Evolutionary conservation across 768 basidiomycete genomes (phyloP).

Genomic region (Lentinula lateritia): DNA sequence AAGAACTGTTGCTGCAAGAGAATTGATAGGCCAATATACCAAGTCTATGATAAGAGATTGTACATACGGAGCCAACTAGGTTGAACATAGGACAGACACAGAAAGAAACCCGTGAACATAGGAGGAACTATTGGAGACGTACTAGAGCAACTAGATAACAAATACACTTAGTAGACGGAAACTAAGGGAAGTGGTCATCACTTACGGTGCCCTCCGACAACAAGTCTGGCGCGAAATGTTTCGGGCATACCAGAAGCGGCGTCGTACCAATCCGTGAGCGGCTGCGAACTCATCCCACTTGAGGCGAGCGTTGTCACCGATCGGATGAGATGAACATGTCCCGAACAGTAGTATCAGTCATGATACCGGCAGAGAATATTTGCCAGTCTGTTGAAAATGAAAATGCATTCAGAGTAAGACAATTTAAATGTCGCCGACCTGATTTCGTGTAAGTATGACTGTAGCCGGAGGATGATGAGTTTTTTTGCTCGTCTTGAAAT

Average conservation of each 20-base stretch:
- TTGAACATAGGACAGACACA: neutral
- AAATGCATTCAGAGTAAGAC: neutral
- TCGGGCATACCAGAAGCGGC: slow-evolving; percentile 25
- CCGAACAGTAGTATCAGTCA: slow-evolving; percentile 23
- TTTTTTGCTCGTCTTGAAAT: slow-evolving; percentile 15
- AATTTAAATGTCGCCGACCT: slow-evolving; percentile 7
- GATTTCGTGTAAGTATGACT: slow-evolving; percentile 28
- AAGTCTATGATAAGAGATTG: neutral
- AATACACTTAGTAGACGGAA: neutral
- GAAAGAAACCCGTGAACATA: neutral
- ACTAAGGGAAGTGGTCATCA: too few species aligned
- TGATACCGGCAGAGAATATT: slow-evolving; percentile 33
- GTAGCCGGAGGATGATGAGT: slow-evolving; percentile 14
- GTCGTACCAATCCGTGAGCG: slow-evolving; percentile 36
- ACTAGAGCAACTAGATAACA: neutral
- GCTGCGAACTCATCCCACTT: slow-evolving; percentile 22
- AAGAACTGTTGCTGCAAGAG: neutral
- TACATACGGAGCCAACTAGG: neutral
- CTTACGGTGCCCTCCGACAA: slow-evolving; percentile 30
- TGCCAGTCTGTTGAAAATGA: slow-evolving; percentile 28
- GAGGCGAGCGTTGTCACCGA: slow-evolving; percentile 25
- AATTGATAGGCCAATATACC: too few species aligned
- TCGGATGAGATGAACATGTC: slow-evolving; percentile 31
- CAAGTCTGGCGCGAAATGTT: slow-evolving; percentile 36
- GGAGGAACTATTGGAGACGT: neutral